A percentile compares a stretch with the other conserved stretches of the same genome.
Conservation (phyloP, 2,329 filamentous ascomycete species). For the Botrytis medusae region DNA sequence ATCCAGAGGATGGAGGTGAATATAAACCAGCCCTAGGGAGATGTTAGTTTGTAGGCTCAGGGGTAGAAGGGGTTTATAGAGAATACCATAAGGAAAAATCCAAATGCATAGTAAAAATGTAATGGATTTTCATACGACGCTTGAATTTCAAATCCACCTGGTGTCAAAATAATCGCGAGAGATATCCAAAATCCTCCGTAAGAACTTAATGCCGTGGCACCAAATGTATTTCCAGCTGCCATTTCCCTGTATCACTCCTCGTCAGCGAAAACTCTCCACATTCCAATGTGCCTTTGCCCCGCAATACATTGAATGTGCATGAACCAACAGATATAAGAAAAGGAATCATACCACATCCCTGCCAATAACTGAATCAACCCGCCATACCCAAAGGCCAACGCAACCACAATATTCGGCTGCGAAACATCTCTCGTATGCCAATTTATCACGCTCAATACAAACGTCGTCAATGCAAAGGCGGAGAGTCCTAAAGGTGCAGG, state of each 20-base stretch:
- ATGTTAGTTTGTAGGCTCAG: neutral
- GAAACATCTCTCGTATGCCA: neutral
- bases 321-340: neutral
- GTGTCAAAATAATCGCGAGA: neutral
- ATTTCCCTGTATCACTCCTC: neutral
- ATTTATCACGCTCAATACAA: neutral
- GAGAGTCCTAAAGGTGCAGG: neutral
- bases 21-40: neutral
- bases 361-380: neutral
- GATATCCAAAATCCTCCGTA: neutral
- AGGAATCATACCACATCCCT: neutral
- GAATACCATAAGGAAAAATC: neutral
- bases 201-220: neutral
- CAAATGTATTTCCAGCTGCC: neutral
- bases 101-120: neutral
- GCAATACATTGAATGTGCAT: neutral
- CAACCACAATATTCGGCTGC: neutral
- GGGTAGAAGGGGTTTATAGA: accelerated
- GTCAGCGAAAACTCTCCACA: neutral
- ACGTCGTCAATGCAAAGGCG: neutral
- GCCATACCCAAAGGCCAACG: neutral
- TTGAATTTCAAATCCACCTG: neutral
- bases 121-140: neutral
- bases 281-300: accelerated
- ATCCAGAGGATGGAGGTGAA: neutral